Evolutionary conservation across 2,329 filamentous ascomycete species (phyloP).

Genomic region (Colletotrichum brevisporum): DNA sequence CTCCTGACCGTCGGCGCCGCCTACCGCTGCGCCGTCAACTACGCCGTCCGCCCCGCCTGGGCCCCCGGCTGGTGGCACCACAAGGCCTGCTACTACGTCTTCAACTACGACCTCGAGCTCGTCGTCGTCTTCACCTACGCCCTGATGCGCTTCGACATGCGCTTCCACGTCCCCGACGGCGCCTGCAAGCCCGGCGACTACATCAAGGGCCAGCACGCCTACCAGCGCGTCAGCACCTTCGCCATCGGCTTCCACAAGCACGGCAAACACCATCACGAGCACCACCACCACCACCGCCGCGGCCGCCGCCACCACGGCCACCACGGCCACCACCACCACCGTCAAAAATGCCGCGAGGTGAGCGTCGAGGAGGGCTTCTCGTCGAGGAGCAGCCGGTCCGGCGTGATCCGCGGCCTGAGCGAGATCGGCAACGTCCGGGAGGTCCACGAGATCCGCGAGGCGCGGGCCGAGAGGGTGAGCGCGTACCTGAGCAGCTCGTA

Average conservation of each 20-base stretch:
- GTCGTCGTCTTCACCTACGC: conserved; percentile 78
- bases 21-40: conserved; percentile 75
- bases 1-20: conserved; percentile 78
- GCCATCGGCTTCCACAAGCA: conserved; percentile 10
- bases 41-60: conserved; percentile 60
- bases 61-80: conserved; percentile 78
- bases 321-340: no score
- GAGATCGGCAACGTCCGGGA: conserved; percentile 6
- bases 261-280: background rate
- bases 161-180: conserved; percentile 76
- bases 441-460: background rate
- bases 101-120: conserved; percentile 83
- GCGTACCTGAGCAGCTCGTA: conserved; percentile 17
- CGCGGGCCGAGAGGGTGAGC: background rate
- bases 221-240: conserved; percentile 35
- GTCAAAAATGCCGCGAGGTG: conserved; percentile 39
- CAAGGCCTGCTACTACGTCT: conserved; percentile 82
- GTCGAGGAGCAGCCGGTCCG: conserved; percentile 44
- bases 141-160: conserved; percentile 77
- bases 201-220: conserved; percentile 42
- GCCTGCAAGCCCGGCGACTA: conserved; percentile 71
- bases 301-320: no score
- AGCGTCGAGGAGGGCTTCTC: conserved; percentile 45
- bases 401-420: conserved; percentile 16
- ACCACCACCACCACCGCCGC: conserved; percentile 3